Evolutionary conservation across 208 protist genomes (phyloP), one percentile per base, ranked within the genome.

Genomic region (Wallacemonas sp.): DNA sequence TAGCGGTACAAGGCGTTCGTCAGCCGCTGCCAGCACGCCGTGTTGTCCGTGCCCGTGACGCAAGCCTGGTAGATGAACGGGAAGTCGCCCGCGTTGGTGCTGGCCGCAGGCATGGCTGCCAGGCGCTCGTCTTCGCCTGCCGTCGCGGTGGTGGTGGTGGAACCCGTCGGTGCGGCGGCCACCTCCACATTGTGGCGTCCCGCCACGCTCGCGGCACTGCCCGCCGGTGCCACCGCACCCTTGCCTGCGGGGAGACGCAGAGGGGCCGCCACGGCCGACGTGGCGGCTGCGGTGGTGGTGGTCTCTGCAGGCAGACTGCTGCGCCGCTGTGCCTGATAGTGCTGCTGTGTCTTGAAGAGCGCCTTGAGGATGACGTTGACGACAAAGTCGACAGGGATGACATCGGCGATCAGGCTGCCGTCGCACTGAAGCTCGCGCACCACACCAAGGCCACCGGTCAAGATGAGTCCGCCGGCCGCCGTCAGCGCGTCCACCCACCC

Each of bases 341-440:
- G 68, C 45, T 77, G 60, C 61, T 89, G 73, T 6, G 77, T 85
- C 63, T 86, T 76, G 69, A 85, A 91, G n/a, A 92, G 73, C n/a
- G 83, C 78, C 75, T 96, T 93, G 62, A 92, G 58, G 29, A 94
- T 83, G 1, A 79, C 58, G 61, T 91, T 94, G 15, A 82, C 73
- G 10, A 96, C 91, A 63, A 85, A 84, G 71, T 96, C 91, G 27
- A 94, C 91, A 1, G 91, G 91, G 36, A 96, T 66, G 60, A 93
- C 70, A 67, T 96, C 91, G 1, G 82, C 78, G 55, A 86, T 55
- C 32, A 75, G 48, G 29, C 78, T 63, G 6, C 19, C 29, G 41
- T 80, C 53, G 58, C 78, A 71, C 26, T 76, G 36, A n/a, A 93
- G 10, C 61, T 93, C 76, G 22, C 65, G 63, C 50, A 93, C 69